These are phyloP conservation scores for Aspergillus hiratsukae DNA, from an alignment of 2,329 filamentous ascomycete genomes.

Conservation along the genomic window DNA sequence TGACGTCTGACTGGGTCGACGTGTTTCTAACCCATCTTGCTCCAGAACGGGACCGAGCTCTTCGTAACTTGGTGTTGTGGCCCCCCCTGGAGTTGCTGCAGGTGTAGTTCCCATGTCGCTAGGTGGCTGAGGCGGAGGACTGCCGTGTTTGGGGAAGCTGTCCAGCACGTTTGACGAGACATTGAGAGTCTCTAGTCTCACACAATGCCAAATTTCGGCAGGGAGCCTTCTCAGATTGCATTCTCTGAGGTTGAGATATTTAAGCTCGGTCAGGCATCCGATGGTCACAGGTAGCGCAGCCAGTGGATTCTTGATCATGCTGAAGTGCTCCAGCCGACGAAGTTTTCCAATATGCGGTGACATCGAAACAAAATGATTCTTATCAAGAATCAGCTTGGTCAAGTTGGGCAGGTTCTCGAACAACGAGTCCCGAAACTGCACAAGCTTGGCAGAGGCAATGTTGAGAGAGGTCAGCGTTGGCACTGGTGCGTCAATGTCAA, in stretches of 20 bases:
- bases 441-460: slow-evolving; percentile 83
- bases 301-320: slow-evolving; percentile 86
- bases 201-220: slow-evolving; percentile 93
- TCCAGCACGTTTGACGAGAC: slow-evolving; percentile 92
- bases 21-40: slow-evolving; percentile 57
- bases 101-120: slow-evolving; percentile 43
- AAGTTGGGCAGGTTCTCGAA: slow-evolving; percentile 85
- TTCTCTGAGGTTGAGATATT: slow-evolving; percentile 80
- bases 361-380: slow-evolving; percentile 91
- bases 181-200: slow-evolving; percentile 84
- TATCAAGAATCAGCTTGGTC: slow-evolving; percentile 83
- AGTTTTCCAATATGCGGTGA: slow-evolving; percentile 81
- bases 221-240: slow-evolving; percentile 90
- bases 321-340: slow-evolving; percentile 80
- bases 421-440: slow-evolving; percentile 77
- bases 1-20: slow-evolving; percentile 81
- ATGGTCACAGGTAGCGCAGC: slow-evolving; percentile 81
- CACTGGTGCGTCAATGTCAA: slow-evolving; percentile 72
- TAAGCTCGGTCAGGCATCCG: slow-evolving; percentile 78
- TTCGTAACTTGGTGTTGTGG: slow-evolving; percentile 68
- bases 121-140: slow-evolving; percentile 62
- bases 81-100: slow-evolving; percentile 46
- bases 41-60: slow-evolving; percentile 66
- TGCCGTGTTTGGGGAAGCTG: slow-evolving; percentile 76
- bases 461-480: slow-evolving; percentile 83